Conservation (phyloP, 164 flowering plant genomes). For the Santalum album region DNA sequence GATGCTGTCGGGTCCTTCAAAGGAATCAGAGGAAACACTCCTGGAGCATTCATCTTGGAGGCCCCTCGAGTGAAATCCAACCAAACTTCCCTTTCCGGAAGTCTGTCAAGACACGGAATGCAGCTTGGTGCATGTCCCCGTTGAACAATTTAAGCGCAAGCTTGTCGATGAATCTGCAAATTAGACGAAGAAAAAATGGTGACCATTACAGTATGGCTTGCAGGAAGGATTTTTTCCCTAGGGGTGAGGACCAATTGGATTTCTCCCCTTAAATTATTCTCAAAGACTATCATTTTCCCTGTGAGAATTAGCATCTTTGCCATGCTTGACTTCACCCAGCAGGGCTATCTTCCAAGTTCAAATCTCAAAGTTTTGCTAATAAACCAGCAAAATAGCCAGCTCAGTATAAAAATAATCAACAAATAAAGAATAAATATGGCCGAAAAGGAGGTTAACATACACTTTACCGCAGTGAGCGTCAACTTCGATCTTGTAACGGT, state of each 20-base stretch:
- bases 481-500: constrained; percentile 64
- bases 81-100: constrained; percentile 93
- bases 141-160: constrained; percentile 65
- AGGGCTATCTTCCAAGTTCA: neutral
- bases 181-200: neutral
- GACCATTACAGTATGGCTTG: neutral
- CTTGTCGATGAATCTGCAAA: constrained; percentile 72
- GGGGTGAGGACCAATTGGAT: neutral
- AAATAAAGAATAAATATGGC: neutral
- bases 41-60: constrained; percentile 36
- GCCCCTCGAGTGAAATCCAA: constrained; percentile 83
- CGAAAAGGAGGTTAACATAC: constrained; percentile 54
- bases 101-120: constrained; percentile 79
- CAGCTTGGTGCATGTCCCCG: constrained; percentile 79
- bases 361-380: neutral
- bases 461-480: constrained; percentile 64
- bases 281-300: too few species aligned
- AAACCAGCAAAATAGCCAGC: neutral
- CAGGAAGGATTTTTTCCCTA: too few species aligned
- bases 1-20: neutral
- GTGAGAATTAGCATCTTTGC: too few species aligned
- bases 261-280: too few species aligned
- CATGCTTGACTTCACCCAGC: neutral
- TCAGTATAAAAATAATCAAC: too few species aligned
- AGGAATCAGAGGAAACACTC: neutral